Conservation (phyloP, 768 basidiomycete species). For the Pisolithus marmoratus region DNA sequence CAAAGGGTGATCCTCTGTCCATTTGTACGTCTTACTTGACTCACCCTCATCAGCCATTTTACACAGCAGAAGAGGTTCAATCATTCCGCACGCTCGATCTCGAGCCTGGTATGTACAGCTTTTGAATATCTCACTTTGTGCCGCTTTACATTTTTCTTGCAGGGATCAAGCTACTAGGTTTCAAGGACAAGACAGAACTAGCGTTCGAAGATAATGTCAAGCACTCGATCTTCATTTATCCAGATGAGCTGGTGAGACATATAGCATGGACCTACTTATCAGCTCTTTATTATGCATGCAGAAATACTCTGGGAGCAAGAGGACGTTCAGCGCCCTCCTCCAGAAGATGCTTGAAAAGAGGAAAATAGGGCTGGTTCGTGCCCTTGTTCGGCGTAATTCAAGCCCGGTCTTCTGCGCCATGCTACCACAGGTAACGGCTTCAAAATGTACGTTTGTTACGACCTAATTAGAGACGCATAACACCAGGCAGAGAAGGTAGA, state of each 20-base stretch:
- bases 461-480: not conserved
- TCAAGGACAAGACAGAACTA: conserved; percentile 68
- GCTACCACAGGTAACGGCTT: conserved; percentile 66
- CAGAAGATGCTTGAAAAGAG: conserved; percentile 76
- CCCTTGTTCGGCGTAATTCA: conserved; percentile 62
- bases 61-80: conserved; percentile 75
- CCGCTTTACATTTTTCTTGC: not conserved
- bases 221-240: conserved; percentile 88
- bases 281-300: conserved; percentile 18
- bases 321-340: conserved; percentile 85
- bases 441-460: not conserved
- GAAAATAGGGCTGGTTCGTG: conserved; percentile 75
- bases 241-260: conserved; percentile 72
- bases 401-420: conserved; percentile 79
- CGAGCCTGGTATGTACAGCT: conserved; percentile 53
- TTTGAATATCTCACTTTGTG: not conserved
- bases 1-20: conserved; percentile 37
- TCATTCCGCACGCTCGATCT: conserved; percentile 78
- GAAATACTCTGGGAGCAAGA: conserved; percentile 84
- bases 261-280: not conserved
- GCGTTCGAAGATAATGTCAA: conserved; percentile 87
- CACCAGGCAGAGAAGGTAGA: conserved; percentile 63
- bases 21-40: not conserved
- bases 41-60: conserved; percentile 56
- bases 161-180: conserved; percentile 92